Base-by-base conservation (phyloP, 2,329 filamentous ascomycete species). In the Penicillium frequentans region DNA sequence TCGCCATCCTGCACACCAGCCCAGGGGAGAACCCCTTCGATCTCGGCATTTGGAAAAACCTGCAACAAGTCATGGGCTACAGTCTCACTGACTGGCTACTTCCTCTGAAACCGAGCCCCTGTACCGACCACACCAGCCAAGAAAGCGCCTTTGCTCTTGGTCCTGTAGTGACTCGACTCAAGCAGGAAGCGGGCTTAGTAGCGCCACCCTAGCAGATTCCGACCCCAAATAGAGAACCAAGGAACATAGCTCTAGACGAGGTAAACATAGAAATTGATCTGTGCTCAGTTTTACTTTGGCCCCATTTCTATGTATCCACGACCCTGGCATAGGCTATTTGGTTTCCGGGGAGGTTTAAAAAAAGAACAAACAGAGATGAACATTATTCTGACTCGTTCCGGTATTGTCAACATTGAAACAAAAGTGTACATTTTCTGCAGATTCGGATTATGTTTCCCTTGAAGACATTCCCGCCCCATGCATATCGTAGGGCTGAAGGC, bases 21-120 rank as follows among this genome's bases (percentile, higher is more conserved):
- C 82, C 85, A 0, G 88, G 90, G 10, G 88, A 95, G 64, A 96
- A 96, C 64, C 91, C 91, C 0, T 99, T 91, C 87, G 85, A 96
- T 65, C 77, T 95, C 1, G 90, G 90, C 2, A 77, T 72, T 29
- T 80, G 83, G 60, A 75, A 80, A 27, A 98, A 98, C 68, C 88
- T 92, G 76, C 84, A 86, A 62, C 83, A 88, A 14, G 85, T 97
- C 24, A 91, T 99, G 87, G 93, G 93, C 0, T 76, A 82, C 47
- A 84, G 77, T 21, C 62, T 86, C 2, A 59, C 88, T 14, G 90
- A 96, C 58, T 98, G 93, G 93, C 69, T 96, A 13, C 75, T 96
- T 1, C 93, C 93, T 0, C 72, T 96, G 33, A 85, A 81, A 55
- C 81, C 84, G 57, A 91, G 90, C 5, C 93, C 93, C 0, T 93